These are phyloP conservation scores for Dovyalis caffra DNA, from an alignment of 345 rosid species.

Conservation along the genomic window DNA sequence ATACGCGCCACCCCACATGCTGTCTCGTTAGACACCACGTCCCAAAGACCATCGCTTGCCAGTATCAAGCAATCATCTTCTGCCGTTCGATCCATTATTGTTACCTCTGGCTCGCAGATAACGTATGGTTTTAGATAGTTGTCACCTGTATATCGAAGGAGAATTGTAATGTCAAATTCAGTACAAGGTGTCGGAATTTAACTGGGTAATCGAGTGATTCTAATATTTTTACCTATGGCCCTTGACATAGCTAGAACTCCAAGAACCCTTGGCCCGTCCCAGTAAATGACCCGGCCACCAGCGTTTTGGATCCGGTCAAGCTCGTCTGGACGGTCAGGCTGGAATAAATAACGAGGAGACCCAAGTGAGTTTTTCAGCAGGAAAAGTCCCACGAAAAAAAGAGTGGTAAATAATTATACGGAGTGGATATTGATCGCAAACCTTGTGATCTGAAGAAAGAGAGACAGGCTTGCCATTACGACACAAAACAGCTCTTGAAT, in stretches of 20 bases:
- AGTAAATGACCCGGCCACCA: constrained; percentile 46
- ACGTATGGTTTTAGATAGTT: constrained; percentile 40
- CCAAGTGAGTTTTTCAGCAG: too few relatives aligned
- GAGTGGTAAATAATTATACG: not conserved
- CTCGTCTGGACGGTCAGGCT: constrained; percentile 50
- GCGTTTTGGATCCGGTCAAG: constrained; percentile 36
- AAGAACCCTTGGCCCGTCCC: constrained; percentile 41
- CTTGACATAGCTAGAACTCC: constrained; percentile 52
- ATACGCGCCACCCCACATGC: constrained; percentile 32
- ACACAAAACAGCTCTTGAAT: constrained; percentile 55
- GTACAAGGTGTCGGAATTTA: not conserved
- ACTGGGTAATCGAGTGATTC: not conserved
- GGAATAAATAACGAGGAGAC: not conserved
- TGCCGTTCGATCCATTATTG: constrained; percentile 24
- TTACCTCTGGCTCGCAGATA: constrained; percentile 42
- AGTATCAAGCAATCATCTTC: constrained; percentile 43
- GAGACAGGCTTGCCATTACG: constrained; percentile 42
- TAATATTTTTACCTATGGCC: constrained; percentile 29
- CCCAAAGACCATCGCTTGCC: constrained; percentile 54
- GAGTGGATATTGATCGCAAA: not conserved
- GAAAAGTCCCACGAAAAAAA: not conserved
- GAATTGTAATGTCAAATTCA: not conserved
- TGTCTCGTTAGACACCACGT: constrained; percentile 40
- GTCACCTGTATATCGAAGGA: constrained; percentile 26
- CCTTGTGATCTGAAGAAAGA: constrained; percentile 39